Conservation (phyloP, 352 stramenopile species). For the Phytopythium kandeliae region DNA sequence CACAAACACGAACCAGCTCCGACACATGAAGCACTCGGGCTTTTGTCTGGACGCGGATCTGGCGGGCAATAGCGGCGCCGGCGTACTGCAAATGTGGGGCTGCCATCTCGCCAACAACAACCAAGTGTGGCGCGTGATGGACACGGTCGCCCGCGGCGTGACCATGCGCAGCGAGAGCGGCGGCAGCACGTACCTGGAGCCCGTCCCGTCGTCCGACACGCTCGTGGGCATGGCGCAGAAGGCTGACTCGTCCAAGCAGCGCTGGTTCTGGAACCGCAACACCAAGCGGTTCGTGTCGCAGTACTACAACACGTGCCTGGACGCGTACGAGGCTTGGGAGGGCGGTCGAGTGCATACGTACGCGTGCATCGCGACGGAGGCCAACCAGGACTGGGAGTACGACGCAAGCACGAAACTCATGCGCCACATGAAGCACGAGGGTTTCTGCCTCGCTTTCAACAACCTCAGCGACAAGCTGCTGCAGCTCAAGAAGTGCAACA, state of each 20-base stretch:
- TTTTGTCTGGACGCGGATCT: conserved; percentile 60
- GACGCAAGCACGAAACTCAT: conserved; percentile 31
- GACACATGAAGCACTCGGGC: conserved; percentile 33
- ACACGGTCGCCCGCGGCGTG: conserved; percentile 10
- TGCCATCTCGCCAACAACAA: conserved; percentile 51
- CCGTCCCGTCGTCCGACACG: conserved; percentile 20
- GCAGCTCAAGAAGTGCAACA: conserved; percentile 43
- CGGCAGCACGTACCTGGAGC: conserved; percentile 23
- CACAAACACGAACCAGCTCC: conserved; percentile 29
- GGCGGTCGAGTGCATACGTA: conserved; percentile 58
- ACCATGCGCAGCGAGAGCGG: conserved; percentile 19
- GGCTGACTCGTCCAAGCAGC: conserved; percentile 15
- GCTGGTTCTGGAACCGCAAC: conserved; percentile 47
- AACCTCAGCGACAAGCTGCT: conserved; percentile 34
- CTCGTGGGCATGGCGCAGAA: conserved; percentile 15
- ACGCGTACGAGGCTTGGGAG: conserved; percentile 50
- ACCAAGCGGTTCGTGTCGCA: conserved; percentile 33
- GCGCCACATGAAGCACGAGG: conserved; percentile 38
- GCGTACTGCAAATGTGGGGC: conserved; percentile 22
- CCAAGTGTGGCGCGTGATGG: conserved; percentile 26
- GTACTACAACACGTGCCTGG: conserved; percentile 44
- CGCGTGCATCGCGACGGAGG: conserved; percentile 36
- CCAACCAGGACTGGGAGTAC: conserved; percentile 61
- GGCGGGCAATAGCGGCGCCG: conserved; percentile 23
- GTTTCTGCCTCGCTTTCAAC: conserved; percentile 48